phyloP scores from a whole-genome alignment of 164 flowering plant species.

The Brasenia schreberi region DNA sequence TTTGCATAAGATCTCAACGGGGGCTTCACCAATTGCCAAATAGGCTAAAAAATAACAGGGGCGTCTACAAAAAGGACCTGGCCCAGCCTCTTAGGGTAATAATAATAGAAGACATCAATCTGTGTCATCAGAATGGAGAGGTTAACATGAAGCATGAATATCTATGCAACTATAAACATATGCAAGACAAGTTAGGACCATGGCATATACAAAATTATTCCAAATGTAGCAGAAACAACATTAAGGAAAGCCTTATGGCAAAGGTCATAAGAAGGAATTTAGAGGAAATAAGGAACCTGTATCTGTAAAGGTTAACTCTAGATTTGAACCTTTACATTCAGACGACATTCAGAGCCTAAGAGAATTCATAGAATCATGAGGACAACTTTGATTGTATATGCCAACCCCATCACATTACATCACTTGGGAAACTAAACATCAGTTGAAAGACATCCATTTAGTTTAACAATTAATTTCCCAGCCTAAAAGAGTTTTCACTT shows the following conservation, averaged over 20 bases:
- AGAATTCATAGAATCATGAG: too few relatives aligned
- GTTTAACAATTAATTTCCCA: too few relatives aligned
- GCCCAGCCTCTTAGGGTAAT: conserved; percentile 70
- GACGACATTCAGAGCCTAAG: too few relatives aligned
- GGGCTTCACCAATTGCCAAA: conserved; percentile 80
- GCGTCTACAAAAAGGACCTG: conserved; percentile 85
- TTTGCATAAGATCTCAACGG: conserved; percentile 69
- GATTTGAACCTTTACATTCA: too few relatives aligned
- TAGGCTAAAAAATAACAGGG: conserved; percentile 64
- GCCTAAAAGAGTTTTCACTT: too few relatives aligned
- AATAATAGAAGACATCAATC: conserved; percentile 78
- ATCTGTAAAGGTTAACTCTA: background rate
- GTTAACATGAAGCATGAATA: background rate
- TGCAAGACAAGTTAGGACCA: background rate
- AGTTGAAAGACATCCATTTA: too few relatives aligned
- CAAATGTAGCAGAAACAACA: background rate
- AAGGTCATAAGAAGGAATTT: background rate
- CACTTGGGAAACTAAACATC: too few relatives aligned
- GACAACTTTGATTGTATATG: too few relatives aligned
- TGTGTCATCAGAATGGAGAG: conserved; percentile 17
- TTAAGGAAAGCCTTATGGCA: background rate
- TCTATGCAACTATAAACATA: background rate
- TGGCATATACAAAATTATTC: background rate
- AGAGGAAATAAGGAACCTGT: background rate
- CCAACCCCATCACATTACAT: too few relatives aligned